Conservation (phyloP, 2,329 filamentous ascomycete genomes). For the Dothistroma septosporum region DNA sequence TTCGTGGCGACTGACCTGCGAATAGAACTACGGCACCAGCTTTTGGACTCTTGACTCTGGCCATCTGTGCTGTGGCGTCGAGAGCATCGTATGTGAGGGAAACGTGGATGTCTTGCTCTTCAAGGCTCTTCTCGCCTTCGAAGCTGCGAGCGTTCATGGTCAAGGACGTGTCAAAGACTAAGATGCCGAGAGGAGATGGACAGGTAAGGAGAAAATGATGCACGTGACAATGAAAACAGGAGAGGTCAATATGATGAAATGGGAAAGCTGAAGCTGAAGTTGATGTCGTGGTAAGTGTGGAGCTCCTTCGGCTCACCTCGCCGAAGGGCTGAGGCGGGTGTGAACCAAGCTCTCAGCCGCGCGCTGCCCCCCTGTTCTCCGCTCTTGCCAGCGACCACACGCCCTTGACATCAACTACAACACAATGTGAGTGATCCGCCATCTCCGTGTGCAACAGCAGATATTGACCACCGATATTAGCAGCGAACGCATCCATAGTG, state of each 20-base stretch:
- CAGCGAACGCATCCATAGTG: not conserved
- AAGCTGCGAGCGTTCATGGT: constrained; percentile 12
- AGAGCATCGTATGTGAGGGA: constrained; percentile 63
- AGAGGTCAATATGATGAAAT: not conserved
- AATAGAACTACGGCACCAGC: constrained; percentile 75
- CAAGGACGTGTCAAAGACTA: not conserved
- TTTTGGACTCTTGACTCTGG: constrained; percentile 65
- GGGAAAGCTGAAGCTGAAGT: not conserved
- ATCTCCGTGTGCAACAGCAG: not conserved
- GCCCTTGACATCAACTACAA: constrained; percentile 3
- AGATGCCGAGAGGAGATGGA: not conserved
- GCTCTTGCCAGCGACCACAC: not conserved
- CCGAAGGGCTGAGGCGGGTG: not conserved
- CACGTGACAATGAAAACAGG: not conserved
- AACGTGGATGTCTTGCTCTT: constrained; percentile 54
- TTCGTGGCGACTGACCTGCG: constrained; percentile 50
- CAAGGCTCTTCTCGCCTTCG: constrained; percentile 27
- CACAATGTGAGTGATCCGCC: not conserved
- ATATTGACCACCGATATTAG: not conserved
- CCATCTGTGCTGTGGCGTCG: constrained; percentile 55
- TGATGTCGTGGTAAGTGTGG: not conserved
- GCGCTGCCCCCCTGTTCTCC: not conserved
- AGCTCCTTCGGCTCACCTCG: not conserved
- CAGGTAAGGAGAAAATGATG: not conserved
- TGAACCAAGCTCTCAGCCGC: not conserved